These are phyloP conservation scores for Larix kaempferi DNA, from an alignment of 75 land plant species.

Conservation along the genomic window DNA sequence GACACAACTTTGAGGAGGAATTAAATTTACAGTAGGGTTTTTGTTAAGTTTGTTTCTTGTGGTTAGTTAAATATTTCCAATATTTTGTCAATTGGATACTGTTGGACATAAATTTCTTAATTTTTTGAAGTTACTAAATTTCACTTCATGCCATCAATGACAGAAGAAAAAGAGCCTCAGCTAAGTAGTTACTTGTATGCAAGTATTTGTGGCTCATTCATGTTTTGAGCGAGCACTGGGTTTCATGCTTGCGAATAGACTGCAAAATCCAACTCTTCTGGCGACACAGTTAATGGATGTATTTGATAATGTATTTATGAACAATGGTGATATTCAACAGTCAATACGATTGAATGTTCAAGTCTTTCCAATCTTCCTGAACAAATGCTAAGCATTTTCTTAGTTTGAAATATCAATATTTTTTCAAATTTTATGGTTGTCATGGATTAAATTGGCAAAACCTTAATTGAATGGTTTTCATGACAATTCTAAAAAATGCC, in stretches of 20 bases:
- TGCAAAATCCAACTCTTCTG: slow-evolving; percentile 85
- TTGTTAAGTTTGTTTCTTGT: background rate
- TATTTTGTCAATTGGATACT: background rate
- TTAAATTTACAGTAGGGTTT: background rate
- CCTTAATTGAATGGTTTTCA: background rate
- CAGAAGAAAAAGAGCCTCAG: slow-evolving; percentile 91
- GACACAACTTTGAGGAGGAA: background rate
- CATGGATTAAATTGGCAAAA: background rate
- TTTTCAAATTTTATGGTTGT: background rate
- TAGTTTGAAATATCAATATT: background rate
- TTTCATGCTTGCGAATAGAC: slow-evolving; percentile 84
- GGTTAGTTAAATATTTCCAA: background rate
- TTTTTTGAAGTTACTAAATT: background rate
- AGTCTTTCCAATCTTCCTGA: slow-evolving; percentile 28
- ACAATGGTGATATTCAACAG: background rate
- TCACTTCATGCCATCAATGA: slow-evolving; percentile 14
- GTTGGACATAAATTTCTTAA: background rate
- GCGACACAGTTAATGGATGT: slow-evolving; percentile 14
- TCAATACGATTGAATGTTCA: slow-evolving; percentile 12
- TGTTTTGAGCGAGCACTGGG: slow-evolving; percentile 89
- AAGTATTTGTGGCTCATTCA: slow-evolving; percentile 77
- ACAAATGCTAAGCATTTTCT: background rate
- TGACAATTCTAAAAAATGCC: background rate
- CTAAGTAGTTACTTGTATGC: slow-evolving; percentile 90
- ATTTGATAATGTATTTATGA: slow-evolving; percentile 2